Conservation (phyloP, 257 asterid species). For the Solanum lycopersicoides region DNA sequence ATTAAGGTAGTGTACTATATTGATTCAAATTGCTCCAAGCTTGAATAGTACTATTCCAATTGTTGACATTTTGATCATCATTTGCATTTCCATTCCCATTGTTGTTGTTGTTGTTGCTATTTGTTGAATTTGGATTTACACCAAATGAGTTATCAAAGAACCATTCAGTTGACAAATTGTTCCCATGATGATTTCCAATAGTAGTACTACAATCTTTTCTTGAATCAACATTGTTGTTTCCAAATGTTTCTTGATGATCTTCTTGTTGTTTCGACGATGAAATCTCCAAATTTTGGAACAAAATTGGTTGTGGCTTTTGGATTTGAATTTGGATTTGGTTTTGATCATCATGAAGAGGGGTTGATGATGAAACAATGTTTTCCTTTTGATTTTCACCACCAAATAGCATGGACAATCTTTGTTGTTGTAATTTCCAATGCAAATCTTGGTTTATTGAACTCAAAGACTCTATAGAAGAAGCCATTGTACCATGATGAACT, state of each 20-base stretch:
- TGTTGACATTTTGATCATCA: conserved; percentile 21
- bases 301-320: conserved; percentile 56
- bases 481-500: conserved; percentile 21
- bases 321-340: not conserved
- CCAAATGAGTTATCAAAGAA: conserved; percentile 42
- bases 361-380: not conserved
- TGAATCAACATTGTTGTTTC: not conserved
- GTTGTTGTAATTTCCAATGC: conserved; percentile 83
- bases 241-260: not conserved
- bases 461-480: conserved; percentile 73
- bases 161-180: conserved; percentile 53
- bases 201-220: conserved; percentile 20
- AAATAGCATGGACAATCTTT: conserved; percentile 56
- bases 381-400: conserved; percentile 28
- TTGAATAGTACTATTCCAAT: conserved; percentile 49
- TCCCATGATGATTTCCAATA: conserved; percentile 9
- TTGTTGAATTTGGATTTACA: conserved; percentile 20
- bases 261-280: conserved; percentile 11
- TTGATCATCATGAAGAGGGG: conserved; percentile 1
- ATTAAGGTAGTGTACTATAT: conserved; percentile 41
- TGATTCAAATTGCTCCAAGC: conserved; percentile 52
- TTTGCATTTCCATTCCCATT: not conserved
- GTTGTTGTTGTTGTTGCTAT: not conserved
- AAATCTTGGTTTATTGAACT: conserved; percentile 82
- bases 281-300: conserved; percentile 52